A percentile compares a stretch with the other conserved stretches of the same genome.
phyloP scores from a whole-genome alignment of 495 filamentous ascomycete genomes.

The Xylaria grammica region DNA sequence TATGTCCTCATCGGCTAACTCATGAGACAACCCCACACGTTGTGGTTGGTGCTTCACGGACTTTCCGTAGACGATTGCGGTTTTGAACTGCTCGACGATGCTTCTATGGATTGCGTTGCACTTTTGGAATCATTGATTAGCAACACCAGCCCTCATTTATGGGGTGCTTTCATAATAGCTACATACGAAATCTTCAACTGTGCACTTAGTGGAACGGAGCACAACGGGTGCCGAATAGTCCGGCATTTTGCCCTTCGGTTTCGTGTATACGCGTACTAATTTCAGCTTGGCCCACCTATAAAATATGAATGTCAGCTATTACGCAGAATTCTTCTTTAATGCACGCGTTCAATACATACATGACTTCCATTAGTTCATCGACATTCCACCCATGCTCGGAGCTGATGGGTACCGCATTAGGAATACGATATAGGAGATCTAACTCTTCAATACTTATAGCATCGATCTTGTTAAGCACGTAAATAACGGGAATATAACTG shows the following conservation, averaged over 20 bases:
- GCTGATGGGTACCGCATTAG: constrained; percentile 94
- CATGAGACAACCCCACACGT: constrained; percentile 87
- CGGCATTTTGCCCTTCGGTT: constrained; percentile 93
- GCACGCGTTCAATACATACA: constrained; percentile 56
- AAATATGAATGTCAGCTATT: constrained; percentile 35
- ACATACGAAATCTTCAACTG: constrained; percentile 96
- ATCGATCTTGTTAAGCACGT: constrained; percentile 99
- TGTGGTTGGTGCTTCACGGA: constrained; percentile 99
- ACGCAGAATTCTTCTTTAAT: constrained; percentile 2
- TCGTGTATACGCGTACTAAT: constrained; percentile 92
- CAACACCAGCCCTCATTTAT: constrained; percentile 25
- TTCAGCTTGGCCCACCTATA: constrained; percentile 88
- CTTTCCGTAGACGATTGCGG: constrained; percentile 93
- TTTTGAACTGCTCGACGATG: constrained; percentile 95
- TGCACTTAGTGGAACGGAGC: constrained; percentile 78
- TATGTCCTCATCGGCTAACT: constrained; percentile 96
- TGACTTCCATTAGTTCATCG: constrained; percentile 93
- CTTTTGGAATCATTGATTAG: constrained; percentile 53
- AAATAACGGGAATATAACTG: constrained; percentile 96
- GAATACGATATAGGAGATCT: constrained; percentile 94
- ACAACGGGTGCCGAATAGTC: constrained; percentile 95
- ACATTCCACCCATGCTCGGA: constrained; percentile 99
- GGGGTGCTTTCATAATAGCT: constrained; percentile 23
- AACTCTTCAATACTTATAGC: constrained; percentile 97
- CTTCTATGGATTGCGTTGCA: constrained; percentile 96